Base-by-base conservation (phyloP, 805 yeast genomes). In the Metschnikowia lachancei region DNA sequence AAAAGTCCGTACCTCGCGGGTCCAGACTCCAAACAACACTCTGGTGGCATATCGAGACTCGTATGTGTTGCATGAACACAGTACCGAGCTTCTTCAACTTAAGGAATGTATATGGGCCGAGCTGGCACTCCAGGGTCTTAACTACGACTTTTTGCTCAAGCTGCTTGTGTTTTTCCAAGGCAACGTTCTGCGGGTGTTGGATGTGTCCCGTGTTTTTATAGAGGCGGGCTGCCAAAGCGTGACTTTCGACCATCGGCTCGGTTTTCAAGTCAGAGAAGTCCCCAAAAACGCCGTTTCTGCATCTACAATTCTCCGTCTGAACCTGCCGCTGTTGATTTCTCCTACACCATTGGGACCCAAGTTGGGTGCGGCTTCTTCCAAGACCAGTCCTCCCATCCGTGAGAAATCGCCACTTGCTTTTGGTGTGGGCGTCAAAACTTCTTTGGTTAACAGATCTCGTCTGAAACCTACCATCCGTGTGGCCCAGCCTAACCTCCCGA, bases 121-220 rank as follows among this genome's bases (percentile, higher is more conserved):
- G 53, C 51, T 59, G 0, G 51, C 51, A 6, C 59, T 80, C 11
- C 61, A 59, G 12, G 51, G 55, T 1, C 54, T 80, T 11, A 67
- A 67, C 50, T 66, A 66, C 43, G 51, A 52, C 1, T 80, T 81
- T 47, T 65, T 74, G 31, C 50, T 60, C 17, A 55, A 63, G 12
- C 70, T 74, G 11, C 40, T 80, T 4, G 58, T 48, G 13, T 76
- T 73, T 53, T 78, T 69, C 54, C 50, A 66, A n/a, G 82, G 81
- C 3, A 69, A 78, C 46, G 50, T 71, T 1, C 52, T 53, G 16
- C 66, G 60, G 40, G 76, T 76, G 0, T 45, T 76, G 8, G 54
- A 61, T 2, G 47, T 70, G 11, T 72, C 76, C 8, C 47, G 62
- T 1, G 48, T 63, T 17, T 54, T 70, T 7, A 47, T 65, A 17